phyloP scores from a whole-genome alignment of 352 stramenopile species.

The Pythium phragmiticola region DNA sequence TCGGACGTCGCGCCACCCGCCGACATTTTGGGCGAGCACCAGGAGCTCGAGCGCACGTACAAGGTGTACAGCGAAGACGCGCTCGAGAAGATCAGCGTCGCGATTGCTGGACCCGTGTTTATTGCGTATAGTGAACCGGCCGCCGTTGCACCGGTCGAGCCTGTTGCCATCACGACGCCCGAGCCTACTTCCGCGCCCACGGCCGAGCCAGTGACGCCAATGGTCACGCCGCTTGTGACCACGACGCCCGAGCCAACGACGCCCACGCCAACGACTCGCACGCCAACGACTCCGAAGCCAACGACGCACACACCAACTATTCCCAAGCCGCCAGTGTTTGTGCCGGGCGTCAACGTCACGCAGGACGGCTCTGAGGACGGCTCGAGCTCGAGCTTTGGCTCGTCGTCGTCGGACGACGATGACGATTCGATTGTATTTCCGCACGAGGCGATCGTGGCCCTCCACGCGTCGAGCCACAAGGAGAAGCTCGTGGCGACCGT shows the following conservation, averaged over 20 bases:
- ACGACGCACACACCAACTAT: neutral
- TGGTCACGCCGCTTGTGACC: neutral
- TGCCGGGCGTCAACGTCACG: neutral
- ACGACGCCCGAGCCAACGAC: neutral
- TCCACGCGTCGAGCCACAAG: slow-evolving; percentile 24
- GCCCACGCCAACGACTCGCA: neutral
- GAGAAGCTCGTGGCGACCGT: slow-evolving; percentile 46
- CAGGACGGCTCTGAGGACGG: slow-evolving; percentile 22
- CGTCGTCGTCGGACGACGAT: slow-evolving; percentile 18
- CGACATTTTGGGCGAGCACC: slow-evolving; percentile 29
- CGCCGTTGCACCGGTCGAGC: neutral
- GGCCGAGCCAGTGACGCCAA: slow-evolving; percentile 6
- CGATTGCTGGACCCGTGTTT: slow-evolving; percentile 22
- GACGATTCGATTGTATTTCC: slow-evolving; percentile 32
- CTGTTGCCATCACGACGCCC: neutral
- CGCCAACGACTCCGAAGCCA: slow-evolving; percentile 3
- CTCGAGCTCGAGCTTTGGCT: slow-evolving; percentile 19
- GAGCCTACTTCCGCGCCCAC: slow-evolving; percentile 11
- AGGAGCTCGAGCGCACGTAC: slow-evolving; percentile 25
- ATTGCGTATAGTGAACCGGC: slow-evolving; percentile 6
- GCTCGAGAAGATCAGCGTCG: slow-evolving; percentile 29
- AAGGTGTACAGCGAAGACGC: slow-evolving; percentile 26
- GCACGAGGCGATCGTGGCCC: slow-evolving; percentile 30
- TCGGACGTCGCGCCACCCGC: slow-evolving; percentile 23
- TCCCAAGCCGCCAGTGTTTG: neutral